A percentile compares a stretch with the other conserved stretches of the same genome.
Conservation (phyloP, 2,329 filamentous ascomycete genomes). For the Lecanosticta acicola region DNA sequence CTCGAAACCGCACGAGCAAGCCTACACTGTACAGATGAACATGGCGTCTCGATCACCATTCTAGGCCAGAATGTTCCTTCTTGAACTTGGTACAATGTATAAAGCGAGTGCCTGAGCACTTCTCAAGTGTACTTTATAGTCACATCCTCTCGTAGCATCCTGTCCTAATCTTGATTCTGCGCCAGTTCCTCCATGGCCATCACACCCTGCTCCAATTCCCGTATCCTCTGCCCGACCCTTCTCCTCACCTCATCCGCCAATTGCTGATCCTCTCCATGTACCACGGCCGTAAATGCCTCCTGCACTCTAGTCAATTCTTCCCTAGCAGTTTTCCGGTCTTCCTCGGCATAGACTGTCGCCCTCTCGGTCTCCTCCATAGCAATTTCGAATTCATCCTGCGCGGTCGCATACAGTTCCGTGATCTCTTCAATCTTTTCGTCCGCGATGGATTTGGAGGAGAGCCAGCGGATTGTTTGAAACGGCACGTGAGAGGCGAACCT, state of each 20-base stretch:
- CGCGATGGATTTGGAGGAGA: slow-evolving; percentile 25
- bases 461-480: slow-evolving; percentile 21
- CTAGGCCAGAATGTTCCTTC: too few species aligned
- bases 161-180: slow-evolving; percentile 42
- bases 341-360: slow-evolving; percentile 51
- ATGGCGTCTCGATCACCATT: too few species aligned
- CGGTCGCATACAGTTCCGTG: slow-evolving; percentile 38
- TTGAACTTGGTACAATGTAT: too few species aligned
- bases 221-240: slow-evolving; percentile 47
- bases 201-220: slow-evolving; percentile 51
- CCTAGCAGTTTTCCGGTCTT: slow-evolving; percentile 49
- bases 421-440: slow-evolving; percentile 39
- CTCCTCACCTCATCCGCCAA: slow-evolving; percentile 48
- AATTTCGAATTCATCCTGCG: slow-evolving; percentile 45
- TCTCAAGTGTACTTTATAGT: too few species aligned
- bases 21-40: too few species aligned
- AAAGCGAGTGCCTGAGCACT: too few species aligned
- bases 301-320: slow-evolving; percentile 49
- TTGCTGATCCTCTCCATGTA: slow-evolving; percentile 38
- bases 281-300: slow-evolving; percentile 41
- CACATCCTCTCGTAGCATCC: too few species aligned
- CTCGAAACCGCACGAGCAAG: too few species aligned
- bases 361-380: slow-evolving; percentile 49
- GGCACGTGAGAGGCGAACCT: slow-evolving; percentile 24
- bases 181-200: slow-evolving; percentile 48